A percentile compares a stretch with the other conserved stretches of the same genome.
Conservation (phyloP, 345 rosid genomes). For the Pelargonium nanum region DNA sequence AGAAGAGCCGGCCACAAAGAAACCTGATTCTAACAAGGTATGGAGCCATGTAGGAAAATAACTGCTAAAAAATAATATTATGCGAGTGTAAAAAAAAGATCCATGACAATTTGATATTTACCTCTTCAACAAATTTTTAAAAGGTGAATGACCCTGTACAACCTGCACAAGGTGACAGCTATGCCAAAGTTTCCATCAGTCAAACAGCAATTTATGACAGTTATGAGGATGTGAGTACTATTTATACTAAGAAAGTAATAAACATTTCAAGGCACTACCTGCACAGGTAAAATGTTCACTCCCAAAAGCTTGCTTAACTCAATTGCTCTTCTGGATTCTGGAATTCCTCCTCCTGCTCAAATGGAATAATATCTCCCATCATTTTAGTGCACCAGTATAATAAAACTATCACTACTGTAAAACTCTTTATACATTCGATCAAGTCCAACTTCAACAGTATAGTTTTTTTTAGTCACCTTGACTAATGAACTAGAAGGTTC, state of each 20-base stretch:
- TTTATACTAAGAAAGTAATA: not conserved
- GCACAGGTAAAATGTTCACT: constrained; percentile 43
- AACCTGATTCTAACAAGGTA: too few species aligned
- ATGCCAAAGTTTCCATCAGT: constrained; percentile 7
- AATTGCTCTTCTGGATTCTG: constrained; percentile 56
- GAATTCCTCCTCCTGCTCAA: constrained; percentile 69
- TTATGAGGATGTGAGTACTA: not conserved
- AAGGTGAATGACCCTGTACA: constrained; percentile 73
- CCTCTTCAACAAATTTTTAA: constrained; percentile 51
- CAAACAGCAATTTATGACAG: not conserved
- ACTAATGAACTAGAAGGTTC: not conserved
- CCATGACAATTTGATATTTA: constrained; percentile 9
- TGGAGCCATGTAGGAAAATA: too few species aligned
- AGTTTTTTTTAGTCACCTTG: too few species aligned
- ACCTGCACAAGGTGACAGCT: constrained; percentile 32
- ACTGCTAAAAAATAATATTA: not conserved
- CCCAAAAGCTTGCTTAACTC: constrained; percentile 56
- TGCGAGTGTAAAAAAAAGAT: not conserved
- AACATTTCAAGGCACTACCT: constrained; percentile 30
- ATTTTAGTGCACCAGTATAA: not conserved
- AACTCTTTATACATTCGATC: too few species aligned
- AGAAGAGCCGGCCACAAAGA: too few species aligned
- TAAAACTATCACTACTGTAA: not conserved
- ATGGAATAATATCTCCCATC: not conserved
- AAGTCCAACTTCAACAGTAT: not conserved